Conservation (phyloP, 768 basidiomycete species). For the Cystoderma amianthinum region DNA sequence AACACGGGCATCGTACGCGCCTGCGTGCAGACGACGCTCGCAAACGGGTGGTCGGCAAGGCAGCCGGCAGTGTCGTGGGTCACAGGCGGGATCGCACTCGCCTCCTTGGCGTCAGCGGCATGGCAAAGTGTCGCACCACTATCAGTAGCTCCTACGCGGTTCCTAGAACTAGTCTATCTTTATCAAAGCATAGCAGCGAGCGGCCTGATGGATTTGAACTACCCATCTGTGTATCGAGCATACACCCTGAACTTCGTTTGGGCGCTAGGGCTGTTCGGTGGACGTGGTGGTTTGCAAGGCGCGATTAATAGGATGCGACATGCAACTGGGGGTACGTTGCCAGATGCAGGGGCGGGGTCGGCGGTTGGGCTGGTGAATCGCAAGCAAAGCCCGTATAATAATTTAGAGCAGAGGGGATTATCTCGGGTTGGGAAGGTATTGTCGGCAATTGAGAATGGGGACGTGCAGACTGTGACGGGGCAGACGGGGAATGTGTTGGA, state of each 20-base stretch:
- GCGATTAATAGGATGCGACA: conserved; percentile 81
- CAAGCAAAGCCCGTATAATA: conserved; percentile 73
- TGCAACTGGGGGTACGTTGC: conserved; percentile 71
- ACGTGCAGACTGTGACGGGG: conserved; percentile 62
- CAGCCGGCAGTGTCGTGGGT: conserved; percentile 75
- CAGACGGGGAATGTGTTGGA: conserved; percentile 61
- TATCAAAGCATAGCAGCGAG: conserved; percentile 82
- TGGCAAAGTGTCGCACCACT: conserved; percentile 51
- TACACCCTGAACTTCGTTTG: conserved; percentile 87
- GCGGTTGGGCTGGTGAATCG: conserved; percentile 77
- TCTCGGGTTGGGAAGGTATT: conserved; percentile 2
- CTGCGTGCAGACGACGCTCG: conserved; percentile 86
- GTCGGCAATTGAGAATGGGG: conserved; percentile 17
- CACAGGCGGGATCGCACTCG: conserved; percentile 59
- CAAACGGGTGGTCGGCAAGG: conserved; percentile 83
- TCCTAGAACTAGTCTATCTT: conserved; percentile 76
- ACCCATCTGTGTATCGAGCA: conserved; percentile 75
- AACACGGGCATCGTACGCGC: conserved; percentile 70
- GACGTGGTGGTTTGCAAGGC: conserved; percentile 56
- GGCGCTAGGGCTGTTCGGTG: conserved; percentile 72
- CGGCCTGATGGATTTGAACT: conserved; percentile 79
- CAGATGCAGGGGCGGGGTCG: conserved; percentile 49
- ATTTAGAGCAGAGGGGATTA: neutral
- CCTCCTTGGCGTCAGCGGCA: conserved; percentile 56
- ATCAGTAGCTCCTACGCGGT: conserved; percentile 62